Evolutionary conservation across 306 rosid species (phyloP), one percentile per base, ranked within the genome.

Genomic region (Sesbania bispinosa): DNA sequence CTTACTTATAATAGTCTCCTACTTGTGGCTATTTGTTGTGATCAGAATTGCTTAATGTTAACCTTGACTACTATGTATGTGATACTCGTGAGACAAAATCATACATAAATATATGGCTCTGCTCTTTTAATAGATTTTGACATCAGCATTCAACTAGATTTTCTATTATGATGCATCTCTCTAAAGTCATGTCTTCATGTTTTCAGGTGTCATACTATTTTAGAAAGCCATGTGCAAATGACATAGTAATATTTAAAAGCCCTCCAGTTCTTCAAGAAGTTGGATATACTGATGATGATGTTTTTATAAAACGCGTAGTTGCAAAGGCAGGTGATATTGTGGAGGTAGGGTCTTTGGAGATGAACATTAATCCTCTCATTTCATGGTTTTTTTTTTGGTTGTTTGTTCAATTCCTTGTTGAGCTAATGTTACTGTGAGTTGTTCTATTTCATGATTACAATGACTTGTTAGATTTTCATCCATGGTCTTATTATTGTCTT

Each of bases 181-280:
- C 41, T 66, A 57, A 54, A 54, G 47, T 45, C 65, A 41, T 30
- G 33, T 61, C 23, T 77, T 77, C 16, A 48, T 73, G 36, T 77
- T 85, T 64, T 77, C 88, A 94, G 97, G 97, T 94, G 27, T 75
- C 99, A 2, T 94, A 91, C 86, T 88, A 94, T 67, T 89, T 94
- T 79, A 88, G 99, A 84, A 85, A 86, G 82, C 99, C 99, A 1
- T 89, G 99, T 76, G 84, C 96, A 50, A 91, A 89, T 74, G 99
- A 91, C 76, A 88, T 95, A 14, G 96, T 91, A 71, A 91, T 95
- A 75, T 95, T 91, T 39, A 91, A 89, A 79, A 95, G 97, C 72
- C 97, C 99, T 67, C 99, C 97, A 0, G 95, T 87, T 2, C 99
- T 95, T 74, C 99, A 95, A 77, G 87, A 89, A 83, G 99, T 86